These are phyloP conservation scores for Linum usitatissimum DNA, from an alignment of 345 rosid species.

Conservation along the genomic window DNA sequence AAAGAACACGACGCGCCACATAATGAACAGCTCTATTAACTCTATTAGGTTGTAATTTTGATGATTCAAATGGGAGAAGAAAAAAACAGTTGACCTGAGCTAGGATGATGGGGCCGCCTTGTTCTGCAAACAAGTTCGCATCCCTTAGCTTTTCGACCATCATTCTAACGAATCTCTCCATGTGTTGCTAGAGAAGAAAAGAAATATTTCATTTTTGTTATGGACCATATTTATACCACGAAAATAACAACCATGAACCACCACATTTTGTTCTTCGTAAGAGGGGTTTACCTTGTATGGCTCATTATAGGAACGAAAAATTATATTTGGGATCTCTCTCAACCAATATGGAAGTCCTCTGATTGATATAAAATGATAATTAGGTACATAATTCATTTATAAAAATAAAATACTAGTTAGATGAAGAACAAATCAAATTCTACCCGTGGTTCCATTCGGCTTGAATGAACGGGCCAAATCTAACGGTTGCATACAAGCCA, in stretches of 20 bases:
- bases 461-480: constrained; percentile 87
- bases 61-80: background rate
- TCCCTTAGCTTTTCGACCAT: constrained; percentile 28
- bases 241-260: no score
- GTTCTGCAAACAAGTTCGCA: constrained; percentile 52
- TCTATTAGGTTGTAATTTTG: no score
- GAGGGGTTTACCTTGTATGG: constrained; percentile 57
- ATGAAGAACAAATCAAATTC: background rate
- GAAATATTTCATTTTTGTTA: no score
- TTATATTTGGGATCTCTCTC: constrained; percentile 57
- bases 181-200: constrained; percentile 32
- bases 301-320: constrained; percentile 60
- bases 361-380: background rate
- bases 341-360: constrained; percentile 95
- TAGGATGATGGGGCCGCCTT: constrained; percentile 71
- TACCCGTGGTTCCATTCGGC: constrained; percentile 99
- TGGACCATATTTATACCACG: no score
- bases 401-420: background rate
- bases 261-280: background rate
- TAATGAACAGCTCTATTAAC: no score
- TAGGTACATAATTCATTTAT: background rate
- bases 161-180: constrained; percentile 42
- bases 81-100: constrained; percentile 34
- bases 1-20: no score
- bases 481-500: constrained; percentile 46